phyloP scores from a whole-genome alignment of 805 yeast genomes.

The Komagataella mondaviorum region DNA sequence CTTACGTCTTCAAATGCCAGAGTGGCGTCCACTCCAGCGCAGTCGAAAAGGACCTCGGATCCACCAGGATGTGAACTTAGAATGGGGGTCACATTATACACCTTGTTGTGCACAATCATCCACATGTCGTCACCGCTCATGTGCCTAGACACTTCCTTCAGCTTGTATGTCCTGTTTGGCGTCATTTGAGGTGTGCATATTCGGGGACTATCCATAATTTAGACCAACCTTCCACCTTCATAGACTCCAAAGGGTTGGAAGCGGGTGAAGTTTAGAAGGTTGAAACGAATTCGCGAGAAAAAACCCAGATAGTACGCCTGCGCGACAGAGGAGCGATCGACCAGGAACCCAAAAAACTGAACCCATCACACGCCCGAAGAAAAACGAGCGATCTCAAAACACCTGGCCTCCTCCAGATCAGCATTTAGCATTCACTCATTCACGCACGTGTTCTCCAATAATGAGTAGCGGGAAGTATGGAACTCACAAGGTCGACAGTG shows the following conservation, averaged over 20 bases:
- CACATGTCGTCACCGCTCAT: conserved; percentile 42
- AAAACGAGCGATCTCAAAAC: not conserved
- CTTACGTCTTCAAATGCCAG: conserved; percentile 49
- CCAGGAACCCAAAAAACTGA: not conserved
- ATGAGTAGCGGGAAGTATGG: not conserved
- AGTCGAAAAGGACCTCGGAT: conserved; percentile 63
- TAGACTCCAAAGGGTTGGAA: not conserved
- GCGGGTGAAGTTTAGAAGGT: not conserved
- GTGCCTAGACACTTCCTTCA: conserved; percentile 33
- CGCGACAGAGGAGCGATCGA: not conserved
- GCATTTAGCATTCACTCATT: not conserved
- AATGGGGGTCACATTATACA: conserved; percentile 47
- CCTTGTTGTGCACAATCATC: conserved; percentile 60
- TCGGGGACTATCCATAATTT: not conserved
- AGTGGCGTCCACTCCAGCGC: conserved; percentile 75
- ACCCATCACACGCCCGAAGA: not conserved
- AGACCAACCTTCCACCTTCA: not conserved
- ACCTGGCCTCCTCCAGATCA: not conserved
- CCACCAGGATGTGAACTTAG: conserved; percentile 72
- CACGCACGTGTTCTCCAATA: not conserved
- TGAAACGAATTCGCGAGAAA: not conserved
- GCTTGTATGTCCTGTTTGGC: conserved; percentile 9
- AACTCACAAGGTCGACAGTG: conserved; percentile 9
- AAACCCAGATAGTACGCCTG: not conserved
- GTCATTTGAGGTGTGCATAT: not conserved